These are phyloP conservation scores for Chrysoporthe deuterocubensis DNA, from an alignment of 2,329 filamentous ascomycete species.

Conservation along the genomic window DNA sequence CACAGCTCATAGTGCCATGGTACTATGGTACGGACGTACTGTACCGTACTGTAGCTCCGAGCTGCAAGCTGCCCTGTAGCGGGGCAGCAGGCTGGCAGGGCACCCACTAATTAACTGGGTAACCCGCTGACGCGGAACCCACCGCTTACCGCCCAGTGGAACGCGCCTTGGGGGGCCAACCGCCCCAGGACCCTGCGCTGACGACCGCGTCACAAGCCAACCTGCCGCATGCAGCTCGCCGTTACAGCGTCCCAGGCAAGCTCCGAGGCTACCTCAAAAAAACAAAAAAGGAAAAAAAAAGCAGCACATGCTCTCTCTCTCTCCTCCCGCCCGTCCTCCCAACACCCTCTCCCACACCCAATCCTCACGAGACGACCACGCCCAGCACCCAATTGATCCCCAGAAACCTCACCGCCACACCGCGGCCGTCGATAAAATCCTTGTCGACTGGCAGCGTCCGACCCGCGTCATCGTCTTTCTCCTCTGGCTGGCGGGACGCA, in stretches of 20 bases:
- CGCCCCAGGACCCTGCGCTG: neutral
- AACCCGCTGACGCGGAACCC: neutral
- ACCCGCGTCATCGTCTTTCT: too few relatives aligned
- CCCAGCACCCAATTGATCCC: too few relatives aligned
- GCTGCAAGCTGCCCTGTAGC: neutral
- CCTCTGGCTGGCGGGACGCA: neutral
- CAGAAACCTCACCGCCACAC: too few relatives aligned
- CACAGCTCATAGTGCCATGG: too few relatives aligned
- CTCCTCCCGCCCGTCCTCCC: neutral
- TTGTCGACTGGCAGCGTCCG: too few relatives aligned
- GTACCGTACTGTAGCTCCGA: neutral
- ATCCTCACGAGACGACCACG: too few relatives aligned
- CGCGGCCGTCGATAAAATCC: too few relatives aligned
- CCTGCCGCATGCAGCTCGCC: conserved; percentile 11
- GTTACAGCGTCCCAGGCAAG: neutral
- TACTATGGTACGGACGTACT: too few relatives aligned
- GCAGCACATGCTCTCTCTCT: neutral
- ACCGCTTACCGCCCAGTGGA: neutral
- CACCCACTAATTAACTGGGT: neutral
- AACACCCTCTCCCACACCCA: neutral
- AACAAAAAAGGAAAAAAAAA: too few relatives aligned
- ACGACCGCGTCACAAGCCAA: conserved; percentile 24
- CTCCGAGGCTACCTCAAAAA: neutral
- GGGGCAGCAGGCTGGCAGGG: neutral
- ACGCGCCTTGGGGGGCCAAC: neutral